Evolutionary conservation across 163 green algal genomes (phyloP).

Genomic region (Scenedesmus sp.): DNA sequence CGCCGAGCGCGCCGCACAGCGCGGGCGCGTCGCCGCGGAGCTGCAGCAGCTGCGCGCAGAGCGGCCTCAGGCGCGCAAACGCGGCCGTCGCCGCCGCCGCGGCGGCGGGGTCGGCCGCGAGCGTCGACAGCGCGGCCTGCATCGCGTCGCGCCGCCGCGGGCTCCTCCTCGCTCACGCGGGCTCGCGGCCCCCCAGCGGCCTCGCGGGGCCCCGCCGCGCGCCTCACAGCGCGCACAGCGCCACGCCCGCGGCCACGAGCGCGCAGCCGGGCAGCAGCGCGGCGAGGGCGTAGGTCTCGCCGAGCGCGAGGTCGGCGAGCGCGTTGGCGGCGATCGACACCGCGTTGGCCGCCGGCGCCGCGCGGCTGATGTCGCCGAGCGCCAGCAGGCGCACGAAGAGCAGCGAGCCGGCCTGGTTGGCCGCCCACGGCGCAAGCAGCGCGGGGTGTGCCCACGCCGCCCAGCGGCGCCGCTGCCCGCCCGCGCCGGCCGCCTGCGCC

Average conservation of each 20-base stretch:
- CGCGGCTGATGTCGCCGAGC: slow-evolving; percentile 45
- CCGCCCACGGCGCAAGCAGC: slow-evolving; percentile 13
- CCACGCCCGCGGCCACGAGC: slow-evolving; percentile 57
- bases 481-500: neutral
- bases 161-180: neutral
- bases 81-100: slow-evolving; percentile 25
- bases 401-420: slow-evolving; percentile 48
- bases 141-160: neutral
- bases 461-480: no score
- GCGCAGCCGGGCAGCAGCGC: slow-evolving; percentile 54
- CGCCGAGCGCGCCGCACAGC: slow-evolving; percentile 30
- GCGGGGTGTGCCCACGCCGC: neutral
- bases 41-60: slow-evolving; percentile 68
- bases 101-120: neutral
- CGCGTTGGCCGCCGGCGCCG: slow-evolving; percentile 72
- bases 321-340: slow-evolving; percentile 61
- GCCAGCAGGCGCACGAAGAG: slow-evolving; percentile 62
- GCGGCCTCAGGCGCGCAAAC: slow-evolving; percentile 69
- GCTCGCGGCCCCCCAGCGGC: no score
- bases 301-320: slow-evolving; percentile 62
- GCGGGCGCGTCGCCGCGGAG: slow-evolving; percentile 45
- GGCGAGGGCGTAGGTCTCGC: slow-evolving; percentile 51
- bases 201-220: neutral
- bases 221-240: slow-evolving; percentile 56
- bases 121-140: neutral